Base-by-base conservation (phyloP, 1,284 basidiomycete genomes). In the Athelia psychrophila region DNA sequence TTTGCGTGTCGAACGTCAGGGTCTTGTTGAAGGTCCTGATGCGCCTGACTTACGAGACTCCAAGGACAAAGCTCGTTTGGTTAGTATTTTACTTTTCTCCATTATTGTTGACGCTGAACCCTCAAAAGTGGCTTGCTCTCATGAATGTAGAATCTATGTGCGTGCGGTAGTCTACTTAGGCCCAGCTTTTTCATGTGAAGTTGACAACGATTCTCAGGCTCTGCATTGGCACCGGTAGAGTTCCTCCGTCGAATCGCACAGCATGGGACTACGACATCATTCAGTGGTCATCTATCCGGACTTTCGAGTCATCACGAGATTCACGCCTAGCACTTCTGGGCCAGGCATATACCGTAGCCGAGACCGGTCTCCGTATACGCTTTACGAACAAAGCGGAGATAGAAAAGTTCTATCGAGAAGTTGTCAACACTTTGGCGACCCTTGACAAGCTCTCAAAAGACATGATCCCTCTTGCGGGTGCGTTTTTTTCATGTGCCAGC, bases 141-240 rank as follows among this genome's bases (percentile, higher is more conserved):
- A 71, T 69, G 32, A 66, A 61, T 12, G 61, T 67, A 15, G 74
- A 76, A 57, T 67, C 73, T 1, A 68, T 75, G 73, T 75, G 33
- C 55, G 68, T 60, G 33, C 27, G 30, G 19, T 18, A 33, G 10
- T 32, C 8, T 51, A n/a, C 27, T 35, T 25, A n/a, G 45, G 27
- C 16, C 38, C 44, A 19, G n/a, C 50, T 30, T 30, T 30, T 30
- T 30, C n/a, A 36, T 46, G 33, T 3, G 15, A 19, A 20, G 23
- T 15, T 35, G 13, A 47, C 44, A 48, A 33, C n/a, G 24, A 24
- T 45, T 52, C 5, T 54, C 20, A 76, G 74, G 64, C 61, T 74
- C 3, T 76, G 73, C 52, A 40, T 66, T 2, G 75, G 73, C 19
- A 74, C 74, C 2, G 73, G 72, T 3, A 65, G 72, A 32, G 59